Evolutionary conservation across 2,329 filamentous ascomycete genomes (phyloP).

Genomic region (Endoconidiophora polonica): DNA sequence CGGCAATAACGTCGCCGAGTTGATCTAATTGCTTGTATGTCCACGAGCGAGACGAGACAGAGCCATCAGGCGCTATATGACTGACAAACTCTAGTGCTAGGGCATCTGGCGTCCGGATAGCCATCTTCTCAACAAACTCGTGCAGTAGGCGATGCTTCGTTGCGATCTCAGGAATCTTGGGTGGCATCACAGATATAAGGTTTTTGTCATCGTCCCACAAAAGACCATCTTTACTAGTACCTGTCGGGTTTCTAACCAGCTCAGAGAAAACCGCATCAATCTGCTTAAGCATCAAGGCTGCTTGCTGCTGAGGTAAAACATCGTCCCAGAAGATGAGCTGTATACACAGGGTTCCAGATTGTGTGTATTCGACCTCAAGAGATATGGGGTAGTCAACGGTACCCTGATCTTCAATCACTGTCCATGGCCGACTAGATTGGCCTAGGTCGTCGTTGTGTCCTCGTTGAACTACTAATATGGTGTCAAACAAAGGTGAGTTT

Average conservation of each 20-base stretch:
- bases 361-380: slow-evolving; percentile 52
- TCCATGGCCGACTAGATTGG: slow-evolving; percentile 32
- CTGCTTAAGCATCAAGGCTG: slow-evolving; percentile 48
- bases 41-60: slow-evolving; percentile 33
- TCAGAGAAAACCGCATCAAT: slow-evolving; percentile 51
- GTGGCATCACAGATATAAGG: slow-evolving; percentile 49
- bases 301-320: slow-evolving; percentile 52
- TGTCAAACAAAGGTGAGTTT: slow-evolving; percentile 59
- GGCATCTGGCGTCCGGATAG: slow-evolving; percentile 36
- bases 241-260: slow-evolving; percentile 34
- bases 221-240: slow-evolving; percentile 23
- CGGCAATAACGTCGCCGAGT: slow-evolving; percentile 56
- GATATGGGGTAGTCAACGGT: slow-evolving; percentile 66
- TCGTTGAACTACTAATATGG: slow-evolving; percentile 71
- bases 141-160: slow-evolving; percentile 50
- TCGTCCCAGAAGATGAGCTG: slow-evolving; percentile 49
- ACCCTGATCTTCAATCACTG: slow-evolving; percentile 45
- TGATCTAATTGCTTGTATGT: slow-evolving; percentile 56
- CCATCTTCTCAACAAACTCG: slow-evolving; percentile 56
- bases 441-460: slow-evolving; percentile 16
- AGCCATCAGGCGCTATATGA: slow-evolving; percentile 26
- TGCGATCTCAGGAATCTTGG: slow-evolving; percentile 38
- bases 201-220: slow-evolving; percentile 16
- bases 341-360: slow-evolving; percentile 34
- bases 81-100: slow-evolving; percentile 62